phyloP scores from a whole-genome alignment of 1,284 basidiomycete genomes.

The Cutaneotrichosporon cyanovorans region DNA sequence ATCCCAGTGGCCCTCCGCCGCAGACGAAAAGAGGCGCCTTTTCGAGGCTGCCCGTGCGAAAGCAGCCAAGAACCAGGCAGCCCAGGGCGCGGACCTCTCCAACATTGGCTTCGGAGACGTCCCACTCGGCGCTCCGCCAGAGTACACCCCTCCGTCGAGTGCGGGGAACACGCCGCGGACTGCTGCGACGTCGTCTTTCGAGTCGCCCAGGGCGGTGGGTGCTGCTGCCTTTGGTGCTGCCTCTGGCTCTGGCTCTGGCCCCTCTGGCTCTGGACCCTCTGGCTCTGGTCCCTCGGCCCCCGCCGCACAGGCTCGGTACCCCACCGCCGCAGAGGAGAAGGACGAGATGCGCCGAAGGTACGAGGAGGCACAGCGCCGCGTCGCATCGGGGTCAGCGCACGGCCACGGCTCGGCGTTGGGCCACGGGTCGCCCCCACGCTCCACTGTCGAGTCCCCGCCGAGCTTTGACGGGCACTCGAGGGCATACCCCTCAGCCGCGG shows the following conservation, averaged over 20 bases:
- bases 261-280: too few relatives aligned
- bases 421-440: neutral
- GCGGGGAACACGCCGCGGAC: neutral
- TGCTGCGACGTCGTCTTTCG: neutral
- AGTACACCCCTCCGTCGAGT: constrained; percentile 2
- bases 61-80: constrained; percentile 50
- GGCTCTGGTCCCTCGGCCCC: too few relatives aligned
- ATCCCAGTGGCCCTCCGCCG: constrained; percentile 20
- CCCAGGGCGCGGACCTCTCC: constrained; percentile 27
- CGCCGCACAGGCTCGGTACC: constrained; percentile 8
- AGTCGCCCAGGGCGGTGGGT: neutral
- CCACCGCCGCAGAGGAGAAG: constrained; percentile 31
- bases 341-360: constrained; percentile 28
- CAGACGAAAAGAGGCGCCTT: constrained; percentile 49
- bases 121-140: constrained; percentile 8
- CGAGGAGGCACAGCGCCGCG: constrained; percentile 21
- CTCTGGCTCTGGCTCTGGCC: too few relatives aligned
- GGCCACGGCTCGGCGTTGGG: too few relatives aligned
- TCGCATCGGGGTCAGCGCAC: neutral
- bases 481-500: constrained; percentile 6
- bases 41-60: constrained; percentile 59
- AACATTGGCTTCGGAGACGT: constrained; percentile 25
- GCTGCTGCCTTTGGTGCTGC: too few relatives aligned
- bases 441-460: neutral
- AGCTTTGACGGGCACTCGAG: neutral